A percentile compares a stretch with the other conserved stretches of the same genome.
Conservation (phyloP, 257 asterid genomes). For the Scutellaria baicalensis region DNA sequence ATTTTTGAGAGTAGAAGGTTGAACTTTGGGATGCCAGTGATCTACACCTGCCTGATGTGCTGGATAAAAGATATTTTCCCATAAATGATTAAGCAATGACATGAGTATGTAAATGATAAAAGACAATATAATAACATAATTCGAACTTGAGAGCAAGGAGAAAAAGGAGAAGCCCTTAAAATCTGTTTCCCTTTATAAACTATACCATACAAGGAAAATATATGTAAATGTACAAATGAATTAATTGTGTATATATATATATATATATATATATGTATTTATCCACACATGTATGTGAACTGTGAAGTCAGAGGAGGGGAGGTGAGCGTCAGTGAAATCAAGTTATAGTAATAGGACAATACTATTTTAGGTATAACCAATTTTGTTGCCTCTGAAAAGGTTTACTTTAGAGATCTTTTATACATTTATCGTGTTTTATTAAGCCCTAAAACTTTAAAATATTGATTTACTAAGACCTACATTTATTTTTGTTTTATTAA, state of each 20-base stretch:
- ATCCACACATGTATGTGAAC: no score
- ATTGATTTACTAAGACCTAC: no score
- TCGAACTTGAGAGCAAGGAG: neutral
- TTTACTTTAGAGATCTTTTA: no score
- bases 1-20: constrained; percentile 47
- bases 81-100: neutral
- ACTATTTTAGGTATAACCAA: no score
- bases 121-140: neutral
- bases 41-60: constrained; percentile 51
- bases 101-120: neutral
- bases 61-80: constrained; percentile 30
- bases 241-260: neutral
- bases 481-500: no score
- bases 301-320: no score
- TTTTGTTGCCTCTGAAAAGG: no score
- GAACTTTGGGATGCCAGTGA: constrained; percentile 64
- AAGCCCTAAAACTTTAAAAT: no score
- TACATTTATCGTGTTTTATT: no score
- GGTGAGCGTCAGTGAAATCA: no score
- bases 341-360: no score
- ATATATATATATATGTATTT: no score
- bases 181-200: neutral
- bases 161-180: neutral
- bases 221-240: neutral
- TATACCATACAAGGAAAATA: neutral